Evolutionary conservation across 2,329 filamentous ascomycete species (phyloP).

Genomic region (Colletotrichum acutatum): DNA sequence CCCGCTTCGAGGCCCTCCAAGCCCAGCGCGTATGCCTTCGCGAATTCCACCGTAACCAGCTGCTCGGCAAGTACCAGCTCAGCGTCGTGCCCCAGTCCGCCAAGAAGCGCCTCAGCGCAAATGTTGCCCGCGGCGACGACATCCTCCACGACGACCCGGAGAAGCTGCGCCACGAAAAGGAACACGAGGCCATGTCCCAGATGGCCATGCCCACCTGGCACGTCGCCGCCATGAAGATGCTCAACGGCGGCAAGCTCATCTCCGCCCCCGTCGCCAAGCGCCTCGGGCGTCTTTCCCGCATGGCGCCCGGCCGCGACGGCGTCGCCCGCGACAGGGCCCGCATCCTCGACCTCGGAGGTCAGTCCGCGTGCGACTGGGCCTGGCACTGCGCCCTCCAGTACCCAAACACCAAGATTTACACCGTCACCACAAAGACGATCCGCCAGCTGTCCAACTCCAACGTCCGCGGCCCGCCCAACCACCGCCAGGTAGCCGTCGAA

Average conservation of each 20-base stretch:
- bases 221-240: conserved; percentile 68
- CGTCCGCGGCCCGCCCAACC: conserved; percentile 86
- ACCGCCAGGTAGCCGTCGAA: conserved; percentile 83
- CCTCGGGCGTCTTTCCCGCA: conserved; percentile 64
- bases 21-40: conserved; percentile 80
- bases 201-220: conserved; percentile 71
- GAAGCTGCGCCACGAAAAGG: conserved; percentile 76
- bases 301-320: conserved; percentile 56
- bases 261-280: conserved; percentile 72
- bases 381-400: conserved; percentile 93
- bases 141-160: conserved; percentile 70
- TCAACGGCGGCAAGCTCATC: conserved; percentile 74
- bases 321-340: conserved; percentile 65
- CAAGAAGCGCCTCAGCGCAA: conserved; percentile 77
- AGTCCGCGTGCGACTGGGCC: conserved; percentile 90
- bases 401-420: conserved; percentile 87
- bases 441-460: conserved; percentile 78
- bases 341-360: conserved; percentile 88
- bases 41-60: conserved; percentile 79
- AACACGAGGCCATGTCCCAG: conserved; percentile 82
- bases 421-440: conserved; percentile 80
- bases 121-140: conserved; percentile 79
- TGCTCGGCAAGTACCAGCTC: conserved; percentile 87
- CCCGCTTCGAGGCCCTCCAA: conserved; percentile 90
- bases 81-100: conserved; percentile 74